Base-by-base conservation (phyloP, 768 basidiomycete genomes). In the Megacollybia marginata region DNA sequence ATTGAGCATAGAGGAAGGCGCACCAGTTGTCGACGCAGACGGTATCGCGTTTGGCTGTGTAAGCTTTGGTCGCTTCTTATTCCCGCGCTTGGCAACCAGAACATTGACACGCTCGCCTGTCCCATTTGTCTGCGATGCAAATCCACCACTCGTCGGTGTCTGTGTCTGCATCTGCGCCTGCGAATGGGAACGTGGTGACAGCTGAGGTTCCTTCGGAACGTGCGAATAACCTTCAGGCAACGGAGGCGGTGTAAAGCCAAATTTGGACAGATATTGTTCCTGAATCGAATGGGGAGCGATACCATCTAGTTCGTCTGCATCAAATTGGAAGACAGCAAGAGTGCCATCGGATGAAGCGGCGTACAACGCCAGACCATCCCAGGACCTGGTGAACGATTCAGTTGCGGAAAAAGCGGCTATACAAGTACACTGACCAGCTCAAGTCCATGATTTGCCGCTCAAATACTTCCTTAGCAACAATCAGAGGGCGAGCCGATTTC, bases 321-420 rank as follows among this genome's bases (percentile, higher is more conserved):
- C 84, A 58, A 98, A 98, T 55, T 78, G 74, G 67, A 96, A 89
- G 2, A 85, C 91, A 1, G 84, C 91, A 48, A 98, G 82, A 0
- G 93, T 93, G 2, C 96, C 96, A 61, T 99, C 96, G 0, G 92
- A 95, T 1, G 94, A 96, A 52, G 89, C 92, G 0, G 92, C 93
- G 57, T 95, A 98, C 1, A 99, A 76, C 2, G 88, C 88, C 42
- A 88, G 74, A 9, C 96, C 96, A 60, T 98, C 94, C 65, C 79
- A 81, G 9, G 93, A 93, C 93, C 93, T 96, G 4, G 16, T 38
- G 46, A 20, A 33, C 23, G 15, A 16, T 48, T 33, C 28, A 53
- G 52, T 52, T 47, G 61, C 43, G 33, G 19, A 10, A 12, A 31
- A 13, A n/a, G 10, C 42, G 6, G 23, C 23, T 28, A 6, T 28